These are phyloP conservation scores for Skeletonema tropicum DNA, from an alignment of 108 stramenopile genomes.

Conservation along the genomic window DNA sequence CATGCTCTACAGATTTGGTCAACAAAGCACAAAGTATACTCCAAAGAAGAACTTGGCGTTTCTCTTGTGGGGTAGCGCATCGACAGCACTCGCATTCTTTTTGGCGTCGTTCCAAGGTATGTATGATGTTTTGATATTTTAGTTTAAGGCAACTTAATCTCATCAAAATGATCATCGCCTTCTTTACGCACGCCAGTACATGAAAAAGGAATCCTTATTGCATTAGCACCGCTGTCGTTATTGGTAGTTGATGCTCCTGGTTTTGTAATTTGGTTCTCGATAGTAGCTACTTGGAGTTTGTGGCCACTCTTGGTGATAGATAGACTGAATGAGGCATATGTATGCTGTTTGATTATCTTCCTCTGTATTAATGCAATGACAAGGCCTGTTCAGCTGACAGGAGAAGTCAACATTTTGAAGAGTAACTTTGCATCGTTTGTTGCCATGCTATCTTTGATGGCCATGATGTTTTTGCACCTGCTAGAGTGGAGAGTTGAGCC, in stretches of 20 bases:
- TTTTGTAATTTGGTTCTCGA: constrained; percentile 71
- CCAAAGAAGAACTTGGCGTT: constrained; percentile 37
- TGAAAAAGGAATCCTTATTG: constrained; percentile 91
- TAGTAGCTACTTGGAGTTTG: constrained; percentile 70
- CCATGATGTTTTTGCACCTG: constrained; percentile 63
- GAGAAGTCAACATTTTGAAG: constrained; percentile 18
- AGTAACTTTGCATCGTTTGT: constrained; percentile 23
- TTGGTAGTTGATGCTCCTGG: constrained; percentile 55
- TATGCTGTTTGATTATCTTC: constrained; percentile 63
- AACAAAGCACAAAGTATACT: constrained; percentile 25
- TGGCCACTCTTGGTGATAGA: constrained; percentile 77
- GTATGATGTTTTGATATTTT: constrained; percentile 41
- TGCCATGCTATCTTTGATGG: constrained; percentile 33
- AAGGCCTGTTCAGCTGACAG: background rate
- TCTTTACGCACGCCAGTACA: constrained; percentile 67
- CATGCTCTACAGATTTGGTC: constrained; percentile 46
- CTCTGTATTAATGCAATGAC: constrained; percentile 22
- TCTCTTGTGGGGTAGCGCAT: constrained; percentile 59
- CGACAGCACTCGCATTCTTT: constrained; percentile 88
- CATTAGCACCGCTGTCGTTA: constrained; percentile 79
- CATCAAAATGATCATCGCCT: background rate
- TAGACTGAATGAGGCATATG: constrained; percentile 69
- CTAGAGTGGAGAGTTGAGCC: constrained; percentile 44
- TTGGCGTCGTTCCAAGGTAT: constrained; percentile 51
- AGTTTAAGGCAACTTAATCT: background rate